Percentiles rank a stretch among this genome's conserved stretches.
These are phyloP conservation scores for Leccinum subgranulosum DNA, from an alignment of 768 basidiomycete species.

Conservation along the genomic window DNA sequence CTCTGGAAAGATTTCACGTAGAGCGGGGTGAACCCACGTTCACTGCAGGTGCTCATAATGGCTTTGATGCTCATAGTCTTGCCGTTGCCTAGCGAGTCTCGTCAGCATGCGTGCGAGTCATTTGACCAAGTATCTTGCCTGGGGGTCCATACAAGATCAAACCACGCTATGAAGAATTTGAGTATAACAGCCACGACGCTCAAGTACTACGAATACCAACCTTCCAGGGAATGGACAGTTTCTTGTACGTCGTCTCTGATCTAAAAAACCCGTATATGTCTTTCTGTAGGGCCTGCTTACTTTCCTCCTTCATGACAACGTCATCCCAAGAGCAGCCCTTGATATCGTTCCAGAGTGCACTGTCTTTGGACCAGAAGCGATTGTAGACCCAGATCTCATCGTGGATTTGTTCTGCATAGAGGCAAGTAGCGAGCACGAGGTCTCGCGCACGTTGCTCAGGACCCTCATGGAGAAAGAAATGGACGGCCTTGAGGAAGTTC, in stretches of 20 bases:
- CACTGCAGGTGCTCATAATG: slow-evolving; percentile 72
- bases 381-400: slow-evolving; percentile 79
- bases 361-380: slow-evolving; percentile 63
- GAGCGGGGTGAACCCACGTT: slow-evolving; percentile 60
- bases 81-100: slow-evolving; percentile 60
- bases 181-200: background rate
- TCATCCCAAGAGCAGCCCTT: slow-evolving; percentile 72
- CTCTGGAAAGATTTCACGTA: slow-evolving; percentile 83
- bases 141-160: slow-evolving; percentile 84
- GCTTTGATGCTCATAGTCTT: slow-evolving; percentile 82
- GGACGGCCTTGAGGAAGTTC: slow-evolving; percentile 26
- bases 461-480: slow-evolving; percentile 62
- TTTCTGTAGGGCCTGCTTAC: slow-evolving; percentile 66
- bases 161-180: slow-evolving; percentile 52
- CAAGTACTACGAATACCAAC: slow-evolving; percentile 29
- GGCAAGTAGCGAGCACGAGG: slow-evolving; percentile 51
- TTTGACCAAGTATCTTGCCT: slow-evolving; percentile 35
- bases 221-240: slow-evolving; percentile 82
- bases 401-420: slow-evolving; percentile 52
- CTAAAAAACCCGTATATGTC: slow-evolving; percentile 79
- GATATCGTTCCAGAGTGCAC: slow-evolving; percentile 55
- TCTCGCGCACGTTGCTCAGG: slow-evolving; percentile 47
- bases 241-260: slow-evolving; percentile 70
- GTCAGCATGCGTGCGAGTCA: background rate
- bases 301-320: slow-evolving; percentile 65